phyloP scores from a whole-genome alignment of 805 yeast genomes.

The Hyphopichia homilentoma region DNA sequence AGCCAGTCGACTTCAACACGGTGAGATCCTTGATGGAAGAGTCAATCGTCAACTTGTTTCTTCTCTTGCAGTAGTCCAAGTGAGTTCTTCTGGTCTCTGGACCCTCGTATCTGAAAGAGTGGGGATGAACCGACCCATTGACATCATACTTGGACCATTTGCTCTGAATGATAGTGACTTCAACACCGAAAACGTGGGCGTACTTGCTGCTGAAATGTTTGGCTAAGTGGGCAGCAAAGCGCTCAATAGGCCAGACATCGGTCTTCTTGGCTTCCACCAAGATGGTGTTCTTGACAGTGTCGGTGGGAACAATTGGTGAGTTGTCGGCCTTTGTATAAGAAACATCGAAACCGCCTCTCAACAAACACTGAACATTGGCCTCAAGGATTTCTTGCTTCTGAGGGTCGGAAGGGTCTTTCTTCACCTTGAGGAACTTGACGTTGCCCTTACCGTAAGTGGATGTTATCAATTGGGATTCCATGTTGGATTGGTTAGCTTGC shows the following conservation, averaged over 20 bases:
- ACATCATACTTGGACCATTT: constrained; percentile 78
- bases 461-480: constrained; percentile 20
- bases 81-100: constrained; percentile 69
- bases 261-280: constrained; percentile 76
- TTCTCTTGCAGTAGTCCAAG: constrained; percentile 48
- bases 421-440: constrained; percentile 88
- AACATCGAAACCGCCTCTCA: constrained; percentile 73
- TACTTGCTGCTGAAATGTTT: constrained; percentile 78
- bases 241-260: constrained; percentile 88
- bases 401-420: constrained; percentile 70
- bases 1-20: constrained; percentile 85
- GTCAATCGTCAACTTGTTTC: constrained; percentile 51
- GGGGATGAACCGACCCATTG: constrained; percentile 72
- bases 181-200: constrained; percentile 69
- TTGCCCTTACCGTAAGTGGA: constrained; percentile 90
- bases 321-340: constrained; percentile 90
- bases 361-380: constrained; percentile 71
- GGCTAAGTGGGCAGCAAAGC: constrained; percentile 81
- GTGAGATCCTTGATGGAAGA: constrained; percentile 77
- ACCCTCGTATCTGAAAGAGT: constrained; percentile 83
- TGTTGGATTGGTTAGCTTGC: no score
- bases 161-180: constrained; percentile 63
- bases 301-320: constrained; percentile 87
- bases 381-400: constrained; percentile 78
- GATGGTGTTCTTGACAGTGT: constrained; percentile 87